phyloP scores from a whole-genome alignment of 208 protist species.

The Leishmania tarentolae region DNA sequence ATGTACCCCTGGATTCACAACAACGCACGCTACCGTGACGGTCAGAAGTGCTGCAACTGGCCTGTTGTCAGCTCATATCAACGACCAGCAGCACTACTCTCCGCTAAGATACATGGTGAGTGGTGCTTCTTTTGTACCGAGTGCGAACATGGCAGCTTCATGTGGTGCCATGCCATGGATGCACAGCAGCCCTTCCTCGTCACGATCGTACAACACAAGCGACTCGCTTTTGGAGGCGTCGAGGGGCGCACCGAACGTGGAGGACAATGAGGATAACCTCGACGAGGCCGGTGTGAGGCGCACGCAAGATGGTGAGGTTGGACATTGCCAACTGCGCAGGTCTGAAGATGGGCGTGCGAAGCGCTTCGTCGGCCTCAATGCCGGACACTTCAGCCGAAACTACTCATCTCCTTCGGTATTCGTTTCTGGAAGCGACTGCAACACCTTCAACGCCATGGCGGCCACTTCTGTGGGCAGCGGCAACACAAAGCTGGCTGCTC shows the following conservation, averaged over 20 bases:
- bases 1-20: constrained; percentile 3
- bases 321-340: background rate
- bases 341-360: background rate
- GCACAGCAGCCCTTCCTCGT: constrained; percentile 4
- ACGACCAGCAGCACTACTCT: background rate
- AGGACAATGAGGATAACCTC: background rate
- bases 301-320: background rate
- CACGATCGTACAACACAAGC: background rate
- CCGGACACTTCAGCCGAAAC: background rate
- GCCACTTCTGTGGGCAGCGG: background rate
- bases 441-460: background rate
- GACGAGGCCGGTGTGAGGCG: background rate
- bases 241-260: background rate
- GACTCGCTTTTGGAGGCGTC: background rate
- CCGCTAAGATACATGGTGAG: background rate
- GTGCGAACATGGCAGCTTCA: background rate
- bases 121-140: background rate
- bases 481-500: too few relatives aligned
- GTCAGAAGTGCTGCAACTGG: background rate
- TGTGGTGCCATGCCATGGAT: background rate
- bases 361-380: background rate
- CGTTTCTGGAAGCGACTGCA: background rate
- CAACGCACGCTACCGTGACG: constrained; percentile 2
- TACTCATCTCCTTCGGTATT: background rate
- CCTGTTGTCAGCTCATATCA: background rate